These are phyloP conservation scores for Neltuma alba DNA, from an alignment of 306 rosid genomes.

Conservation along the genomic window DNA sequence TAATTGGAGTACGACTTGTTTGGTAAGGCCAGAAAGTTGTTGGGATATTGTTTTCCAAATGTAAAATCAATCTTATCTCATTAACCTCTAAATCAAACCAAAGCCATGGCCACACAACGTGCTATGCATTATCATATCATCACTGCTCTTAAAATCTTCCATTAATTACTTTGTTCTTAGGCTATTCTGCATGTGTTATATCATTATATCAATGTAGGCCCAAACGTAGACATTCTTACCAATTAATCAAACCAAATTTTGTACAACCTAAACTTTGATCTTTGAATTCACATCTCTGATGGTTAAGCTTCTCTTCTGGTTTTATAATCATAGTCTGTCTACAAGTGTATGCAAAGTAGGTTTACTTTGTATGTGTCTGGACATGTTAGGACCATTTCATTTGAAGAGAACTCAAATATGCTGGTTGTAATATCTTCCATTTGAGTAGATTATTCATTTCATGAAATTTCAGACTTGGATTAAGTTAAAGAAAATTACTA, in stretches of 20 bases:
- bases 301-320: no score
- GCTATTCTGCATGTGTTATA: neutral
- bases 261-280: neutral
- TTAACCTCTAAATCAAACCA: neutral
- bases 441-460: neutral
- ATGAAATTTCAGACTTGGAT: neutral
- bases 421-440: no score
- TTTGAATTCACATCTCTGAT: no score
- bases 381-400: no score
- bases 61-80: slow-evolving; percentile 22
- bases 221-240: slow-evolving; percentile 11
- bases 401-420: no score
- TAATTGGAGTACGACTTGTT: neutral
- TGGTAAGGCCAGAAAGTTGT: slow-evolving; percentile 28
- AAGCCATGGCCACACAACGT: neutral
- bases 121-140: neutral
- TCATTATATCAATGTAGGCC: slow-evolving; percentile 3
- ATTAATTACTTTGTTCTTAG: slow-evolving; percentile 11
- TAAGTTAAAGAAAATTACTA: neutral
- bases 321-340: no score
- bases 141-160: neutral
- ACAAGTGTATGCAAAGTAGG: no score
- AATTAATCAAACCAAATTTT: slow-evolving; percentile 19
- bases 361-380: no score
- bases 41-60: slow-evolving; percentile 31